Conservation (phyloP, 139 green algal genomes). For the Eudorina sp. region DNA sequence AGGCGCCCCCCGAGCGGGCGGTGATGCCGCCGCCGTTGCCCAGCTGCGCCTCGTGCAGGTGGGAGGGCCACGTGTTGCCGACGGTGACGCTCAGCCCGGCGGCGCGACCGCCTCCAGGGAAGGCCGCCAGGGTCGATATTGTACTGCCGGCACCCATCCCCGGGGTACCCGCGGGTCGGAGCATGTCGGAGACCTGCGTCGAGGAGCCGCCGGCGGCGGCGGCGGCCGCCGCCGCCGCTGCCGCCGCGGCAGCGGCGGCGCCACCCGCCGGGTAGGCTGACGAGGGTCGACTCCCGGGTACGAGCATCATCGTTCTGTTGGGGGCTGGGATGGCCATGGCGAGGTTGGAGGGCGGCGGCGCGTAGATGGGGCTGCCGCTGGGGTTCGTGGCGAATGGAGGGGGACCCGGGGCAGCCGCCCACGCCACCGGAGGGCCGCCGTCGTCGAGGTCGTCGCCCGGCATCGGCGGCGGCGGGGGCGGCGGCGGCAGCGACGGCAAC, state of each 20-base stretch:
- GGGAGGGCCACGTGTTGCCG: slow-evolving; percentile 58
- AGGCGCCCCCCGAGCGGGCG: neutral
- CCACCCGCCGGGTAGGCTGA: slow-evolving; percentile 2
- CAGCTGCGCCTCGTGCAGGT: slow-evolving; percentile 50
- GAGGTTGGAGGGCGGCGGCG: slow-evolving; percentile 31
- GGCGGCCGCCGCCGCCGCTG: too few species aligned
- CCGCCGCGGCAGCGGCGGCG: neutral
- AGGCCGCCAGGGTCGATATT: slow-evolving; percentile 32
- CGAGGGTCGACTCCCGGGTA: neutral
- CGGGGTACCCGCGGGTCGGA: neutral
- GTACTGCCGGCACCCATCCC: slow-evolving; percentile 42
- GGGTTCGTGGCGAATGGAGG: neutral
- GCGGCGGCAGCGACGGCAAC: neutral
- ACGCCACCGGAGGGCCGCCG: neutral
- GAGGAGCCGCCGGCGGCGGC: neutral
- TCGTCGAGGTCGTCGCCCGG: neutral
- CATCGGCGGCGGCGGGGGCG: neutral
- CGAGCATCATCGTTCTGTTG: neutral
- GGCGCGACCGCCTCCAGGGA: slow-evolving; percentile 36
- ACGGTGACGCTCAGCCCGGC: slow-evolving; percentile 16
- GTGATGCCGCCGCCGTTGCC: neutral
- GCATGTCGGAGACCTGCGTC: neutral
- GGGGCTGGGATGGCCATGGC: slow-evolving; percentile 2
- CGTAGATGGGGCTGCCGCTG: slow-evolving; percentile 15
- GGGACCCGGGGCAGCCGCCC: neutral